A percentile compares a stretch with the other conserved stretches of the same genome.
Conservation (phyloP, 306 rosid genomes). For the Carpinus viminea region DNA sequence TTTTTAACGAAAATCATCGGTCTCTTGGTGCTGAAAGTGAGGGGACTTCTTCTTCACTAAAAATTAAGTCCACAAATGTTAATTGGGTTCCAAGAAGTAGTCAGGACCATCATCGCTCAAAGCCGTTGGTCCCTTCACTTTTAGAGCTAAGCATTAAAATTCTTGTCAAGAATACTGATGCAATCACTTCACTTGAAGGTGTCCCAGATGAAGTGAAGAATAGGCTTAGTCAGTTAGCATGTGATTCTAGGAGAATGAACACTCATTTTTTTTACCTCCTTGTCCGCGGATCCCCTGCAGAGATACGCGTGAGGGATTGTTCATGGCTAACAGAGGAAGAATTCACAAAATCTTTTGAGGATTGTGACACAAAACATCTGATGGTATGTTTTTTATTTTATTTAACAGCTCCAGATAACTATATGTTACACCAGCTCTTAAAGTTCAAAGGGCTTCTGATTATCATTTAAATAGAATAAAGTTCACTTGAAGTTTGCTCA, state of each 20-base stretch:
- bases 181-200: constrained; percentile 63
- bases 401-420: not conserved
- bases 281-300: constrained; percentile 62
- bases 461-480: not conserved
- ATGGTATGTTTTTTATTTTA: constrained; percentile 37
- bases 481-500: not conserved
- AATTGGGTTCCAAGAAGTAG: constrained; percentile 32
- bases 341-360: constrained; percentile 44
- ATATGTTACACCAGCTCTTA: not conserved
- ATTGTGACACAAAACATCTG: constrained; percentile 48
- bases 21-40: too few relatives aligned
- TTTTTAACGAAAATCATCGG: too few relatives aligned
- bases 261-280: constrained; percentile 49
- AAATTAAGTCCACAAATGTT: too few relatives aligned
- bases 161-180: constrained; percentile 63
- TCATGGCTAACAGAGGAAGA: constrained; percentile 84
- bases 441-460: not conserved
- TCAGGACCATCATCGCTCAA: not conserved
- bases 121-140: constrained; percentile 52
- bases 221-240: constrained; percentile 54
- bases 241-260: constrained; percentile 70
- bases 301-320: constrained; percentile 67
- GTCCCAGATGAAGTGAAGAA: constrained; percentile 61
- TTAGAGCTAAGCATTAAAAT: constrained; percentile 43
- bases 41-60: too few relatives aligned